A percentile compares a stretch with the other conserved stretches of the same genome.
Evolutionary conservation across 495 filamentous ascomycete species (phyloP).

Genomic region (Aspergillus biplanus): DNA sequence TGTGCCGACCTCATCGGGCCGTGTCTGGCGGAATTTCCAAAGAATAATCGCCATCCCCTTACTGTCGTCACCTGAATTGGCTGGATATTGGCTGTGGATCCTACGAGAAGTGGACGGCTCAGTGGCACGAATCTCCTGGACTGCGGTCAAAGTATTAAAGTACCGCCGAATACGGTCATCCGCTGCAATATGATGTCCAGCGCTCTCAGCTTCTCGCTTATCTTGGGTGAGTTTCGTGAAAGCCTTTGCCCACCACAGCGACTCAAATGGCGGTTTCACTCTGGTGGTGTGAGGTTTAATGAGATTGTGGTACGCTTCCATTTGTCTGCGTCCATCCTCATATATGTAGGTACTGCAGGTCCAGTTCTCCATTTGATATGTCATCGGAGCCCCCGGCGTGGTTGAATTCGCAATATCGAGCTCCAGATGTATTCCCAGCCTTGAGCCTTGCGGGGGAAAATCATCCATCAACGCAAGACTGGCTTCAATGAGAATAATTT

Average conservation of each 20-base stretch:
- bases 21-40: constrained; percentile 57
- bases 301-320: constrained; percentile 41
- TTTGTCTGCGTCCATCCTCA: constrained; percentile 38
- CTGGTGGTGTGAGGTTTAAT: constrained; percentile 44
- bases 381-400: constrained; percentile 40
- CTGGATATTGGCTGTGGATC: constrained; percentile 36
- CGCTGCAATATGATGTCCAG: constrained; percentile 39
- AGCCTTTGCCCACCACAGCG: constrained; percentile 51
- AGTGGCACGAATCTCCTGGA: constrained; percentile 53
- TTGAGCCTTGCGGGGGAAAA: constrained; percentile 46
- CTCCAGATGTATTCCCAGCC: constrained; percentile 49
- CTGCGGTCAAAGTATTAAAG: constrained; percentile 49
- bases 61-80: constrained; percentile 36
- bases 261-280: constrained; percentile 51
- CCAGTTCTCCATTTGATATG: constrained; percentile 51
- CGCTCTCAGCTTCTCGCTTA: constrained; percentile 41
- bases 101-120: constrained; percentile 34
- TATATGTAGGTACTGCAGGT: constrained; percentile 52
- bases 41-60: constrained; percentile 54
- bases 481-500: constrained; percentile 54
- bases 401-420: constrained; percentile 46
- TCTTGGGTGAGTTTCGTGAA: constrained; percentile 50
- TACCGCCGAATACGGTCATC: constrained; percentile 44
- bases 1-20: constrained; percentile 47
- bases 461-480: constrained; percentile 51